These are phyloP conservation scores for Neoboletus magnificus DNA, from an alignment of 768 basidiomycete species.

Conservation along the genomic window DNA sequence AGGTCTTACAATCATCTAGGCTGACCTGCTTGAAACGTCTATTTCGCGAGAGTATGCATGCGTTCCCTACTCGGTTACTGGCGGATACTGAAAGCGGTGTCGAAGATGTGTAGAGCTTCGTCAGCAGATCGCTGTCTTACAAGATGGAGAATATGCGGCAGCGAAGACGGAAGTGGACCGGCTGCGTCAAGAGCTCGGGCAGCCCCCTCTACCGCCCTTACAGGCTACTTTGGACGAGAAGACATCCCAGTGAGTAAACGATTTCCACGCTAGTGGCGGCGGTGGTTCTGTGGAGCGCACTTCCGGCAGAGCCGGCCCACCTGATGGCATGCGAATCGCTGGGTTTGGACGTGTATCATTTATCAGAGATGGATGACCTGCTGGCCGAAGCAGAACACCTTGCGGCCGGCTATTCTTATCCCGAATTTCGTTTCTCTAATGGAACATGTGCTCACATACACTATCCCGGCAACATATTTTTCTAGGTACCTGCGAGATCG, in stretches of 20 bases:
- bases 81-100: constrained; percentile 8
- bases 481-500: constrained; percentile 62
- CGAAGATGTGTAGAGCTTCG: constrained; percentile 64
- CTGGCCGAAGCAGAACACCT: background rate
- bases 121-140: constrained; percentile 59
- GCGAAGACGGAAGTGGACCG: constrained; percentile 78
- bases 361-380: background rate
- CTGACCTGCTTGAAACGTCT: constrained; percentile 64
- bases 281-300: constrained; percentile 2
- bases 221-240: constrained; percentile 75
- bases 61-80: constrained; percentile 1
- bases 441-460: constrained; percentile 16
- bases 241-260: constrained; percentile 43
- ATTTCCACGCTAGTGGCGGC: constrained; percentile 10
- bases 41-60: constrained; percentile 63
- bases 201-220: constrained; percentile 66
- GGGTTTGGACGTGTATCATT: constrained; percentile 1
- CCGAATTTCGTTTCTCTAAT: background rate
- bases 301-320: background rate
- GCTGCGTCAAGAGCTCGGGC: constrained; percentile 72
- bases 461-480: constrained; percentile 5
- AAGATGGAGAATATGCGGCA: constrained; percentile 71
- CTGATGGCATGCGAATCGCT: background rate
- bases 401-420: background rate
- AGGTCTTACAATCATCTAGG: constrained; percentile 34